These are phyloP conservation scores for Cryptococcus sp. DNA, from an alignment of 1,284 basidiomycete species.

Conservation along the genomic window DNA sequence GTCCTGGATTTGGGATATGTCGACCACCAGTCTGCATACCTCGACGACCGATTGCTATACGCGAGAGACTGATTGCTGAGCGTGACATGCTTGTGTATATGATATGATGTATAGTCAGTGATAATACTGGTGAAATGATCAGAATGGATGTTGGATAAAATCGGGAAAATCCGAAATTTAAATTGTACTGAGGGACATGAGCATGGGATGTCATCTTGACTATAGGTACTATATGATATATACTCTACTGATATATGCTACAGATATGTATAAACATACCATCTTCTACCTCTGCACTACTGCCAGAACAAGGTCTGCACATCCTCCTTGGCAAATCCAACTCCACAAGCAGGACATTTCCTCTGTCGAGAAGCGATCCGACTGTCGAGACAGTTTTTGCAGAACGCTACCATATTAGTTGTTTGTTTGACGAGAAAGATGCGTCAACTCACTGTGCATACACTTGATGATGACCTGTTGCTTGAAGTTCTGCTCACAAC, in stretches of 20 bases:
- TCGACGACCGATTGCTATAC: neutral
- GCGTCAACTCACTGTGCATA: constrained; percentile 74
- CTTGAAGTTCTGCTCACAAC: constrained; percentile 79
- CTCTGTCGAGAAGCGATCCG: constrained; percentile 87
- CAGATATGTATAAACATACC: too few relatives aligned
- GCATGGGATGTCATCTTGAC: too few relatives aligned
- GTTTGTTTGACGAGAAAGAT: neutral
- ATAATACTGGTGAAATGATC: too few relatives aligned
- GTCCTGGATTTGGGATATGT: neutral
- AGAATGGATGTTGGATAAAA: too few relatives aligned
- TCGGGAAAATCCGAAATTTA: too few relatives aligned
- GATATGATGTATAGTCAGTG: too few relatives aligned
- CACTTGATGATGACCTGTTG: constrained; percentile 87
- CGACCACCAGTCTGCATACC: neutral
- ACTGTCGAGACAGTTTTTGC: constrained; percentile 78
- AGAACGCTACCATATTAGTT: constrained; percentile 62
- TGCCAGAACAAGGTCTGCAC: constrained; percentile 83
- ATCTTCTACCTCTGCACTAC: constrained; percentile 44
- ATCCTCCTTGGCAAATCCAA: constrained; percentile 80
- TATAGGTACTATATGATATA: too few relatives aligned
- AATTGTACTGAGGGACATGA: too few relatives aligned
- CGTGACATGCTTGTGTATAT: neutral
- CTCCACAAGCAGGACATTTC: constrained; percentile 89
- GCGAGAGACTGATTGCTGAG: neutral
- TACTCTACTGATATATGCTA: too few relatives aligned